phyloP scores from a whole-genome alignment of 2,329 filamentous ascomycete species.

The Monilinia fructigena region DNA sequence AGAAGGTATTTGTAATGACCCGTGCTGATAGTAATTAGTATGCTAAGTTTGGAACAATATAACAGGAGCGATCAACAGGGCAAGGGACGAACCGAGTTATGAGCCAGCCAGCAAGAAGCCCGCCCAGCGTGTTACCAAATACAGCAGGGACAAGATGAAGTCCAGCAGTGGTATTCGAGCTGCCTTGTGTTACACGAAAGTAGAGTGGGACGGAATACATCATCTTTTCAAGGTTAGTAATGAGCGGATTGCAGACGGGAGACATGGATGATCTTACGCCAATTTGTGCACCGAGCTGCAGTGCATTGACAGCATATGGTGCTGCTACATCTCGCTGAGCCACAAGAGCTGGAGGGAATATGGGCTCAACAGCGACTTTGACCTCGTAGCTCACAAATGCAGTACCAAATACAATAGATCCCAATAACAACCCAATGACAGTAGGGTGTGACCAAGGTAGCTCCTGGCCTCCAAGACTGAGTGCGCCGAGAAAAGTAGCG shows the following conservation, averaged over 20 bases:
- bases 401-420: conserved; percentile 35
- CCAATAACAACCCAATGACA: conserved; percentile 40
- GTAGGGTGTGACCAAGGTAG: conserved; percentile 42
- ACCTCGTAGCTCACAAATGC: conserved; percentile 40
- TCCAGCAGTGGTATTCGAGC: conserved; percentile 57
- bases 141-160: conserved; percentile 66
- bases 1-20: conserved; percentile 59
- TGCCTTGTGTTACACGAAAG: conserved; percentile 61
- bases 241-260: background rate
- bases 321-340: conserved; percentile 51
- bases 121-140: conserved; percentile 63
- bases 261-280: conserved; percentile 44
- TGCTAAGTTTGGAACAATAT: background rate
- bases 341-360: conserved; percentile 58
- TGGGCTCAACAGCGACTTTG: conserved; percentile 52
- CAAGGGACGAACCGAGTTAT: conserved; percentile 36
- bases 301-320: conserved; percentile 51
- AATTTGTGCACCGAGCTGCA: conserved; percentile 58
- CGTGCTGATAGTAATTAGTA: conserved; percentile 40
- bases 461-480: conserved; percentile 50
- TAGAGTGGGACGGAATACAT: conserved; percentile 69
- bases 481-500: conserved; percentile 44
- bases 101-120: conserved; percentile 54
- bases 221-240: conserved; percentile 42
- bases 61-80: background rate